Percentiles rank a stretch among this genome's conserved stretches.
Evolutionary conservation across 176 grass and related monocot species (phyloP).

Genomic region (Rhynchospora tenuis): DNA sequence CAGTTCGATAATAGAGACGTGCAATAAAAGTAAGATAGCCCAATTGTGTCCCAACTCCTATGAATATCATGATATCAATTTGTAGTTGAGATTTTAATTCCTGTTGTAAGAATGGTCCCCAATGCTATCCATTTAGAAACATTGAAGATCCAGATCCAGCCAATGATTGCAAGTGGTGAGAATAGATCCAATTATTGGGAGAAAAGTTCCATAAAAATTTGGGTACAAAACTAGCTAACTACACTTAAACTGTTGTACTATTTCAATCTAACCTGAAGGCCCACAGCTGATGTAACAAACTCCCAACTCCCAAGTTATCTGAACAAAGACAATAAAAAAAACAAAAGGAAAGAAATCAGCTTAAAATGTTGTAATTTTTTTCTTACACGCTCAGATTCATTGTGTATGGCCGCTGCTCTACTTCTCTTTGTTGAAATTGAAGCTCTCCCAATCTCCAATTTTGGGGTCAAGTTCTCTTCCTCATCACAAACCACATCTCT

Average conservation of each 20-base stretch:
- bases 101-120: constrained; percentile 14
- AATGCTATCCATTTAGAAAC: constrained; percentile 9
- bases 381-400: constrained; percentile 98
- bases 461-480: constrained; percentile 34
- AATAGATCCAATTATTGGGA: constrained; percentile 14
- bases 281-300: constrained; percentile 6
- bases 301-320: background rate
- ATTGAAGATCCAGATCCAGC: constrained; percentile 20
- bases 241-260: background rate
- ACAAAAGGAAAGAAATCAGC: background rate
- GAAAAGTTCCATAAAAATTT: constrained; percentile 13
- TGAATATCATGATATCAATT: background rate
- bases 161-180: constrained; percentile 1
- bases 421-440: constrained; percentile 63
- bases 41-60: background rate
- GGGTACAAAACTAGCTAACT: constrained; percentile 8
- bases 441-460: constrained; percentile 31
- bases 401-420: constrained; percentile 66
- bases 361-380: background rate
- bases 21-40: background rate
- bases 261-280: background rate
- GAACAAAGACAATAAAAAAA: background rate
- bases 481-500: constrained; percentile 49
- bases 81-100: background rate
- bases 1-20: background rate